Evolutionary conservation across 768 basidiomycete species (phyloP), one percentile per base, ranked within the genome.

Genomic region (Rhizopogon vesiculosus): DNA sequence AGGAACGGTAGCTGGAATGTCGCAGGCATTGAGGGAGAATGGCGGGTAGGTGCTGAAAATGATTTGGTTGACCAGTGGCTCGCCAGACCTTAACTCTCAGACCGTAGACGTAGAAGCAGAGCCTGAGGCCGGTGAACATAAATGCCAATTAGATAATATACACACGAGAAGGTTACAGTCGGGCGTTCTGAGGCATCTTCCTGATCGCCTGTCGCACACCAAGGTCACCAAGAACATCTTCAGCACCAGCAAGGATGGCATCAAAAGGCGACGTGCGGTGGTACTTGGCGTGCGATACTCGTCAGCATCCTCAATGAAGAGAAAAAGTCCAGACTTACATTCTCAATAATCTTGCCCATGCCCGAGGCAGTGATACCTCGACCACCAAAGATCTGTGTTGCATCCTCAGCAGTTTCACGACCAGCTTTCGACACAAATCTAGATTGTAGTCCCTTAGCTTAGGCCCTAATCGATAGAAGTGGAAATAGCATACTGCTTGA

Each of bases 361-460:
- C 93, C 93, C 5, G 90, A 86, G 43, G 80, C 76, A 0, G 95
- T 97, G 61, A 98, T 76, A 25, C 86, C 91, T 18, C 95, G 82
- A 16, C 95, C 95, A 51, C 93, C 94, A 56, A 95, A 96, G 38
- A 96, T 81, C 69, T 90, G 87, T 1, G 87, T 84, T 5, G 91
- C 86, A 57, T 93, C 91, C 76, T 77, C 70, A 9, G 81, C 78
- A 7, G 78, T 79, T 60, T 77, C 76, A 31, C 74, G 72, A 25
- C 72, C 69, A 29, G 82, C 78, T 40, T 79, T 76, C 10, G 88
- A 85, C 33, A 89, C 81, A 62, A 82, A 88, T 66, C 88, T 90
- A 59, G 16, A 53, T 12, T 44, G 16, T 39, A 35, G 50, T 33
- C 39, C 10, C 57, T 60, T 52, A 57, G 5, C 18, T 18, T 3